Conservation (phyloP, 306 rosid genomes). For the Sophora flavescens region DNA sequence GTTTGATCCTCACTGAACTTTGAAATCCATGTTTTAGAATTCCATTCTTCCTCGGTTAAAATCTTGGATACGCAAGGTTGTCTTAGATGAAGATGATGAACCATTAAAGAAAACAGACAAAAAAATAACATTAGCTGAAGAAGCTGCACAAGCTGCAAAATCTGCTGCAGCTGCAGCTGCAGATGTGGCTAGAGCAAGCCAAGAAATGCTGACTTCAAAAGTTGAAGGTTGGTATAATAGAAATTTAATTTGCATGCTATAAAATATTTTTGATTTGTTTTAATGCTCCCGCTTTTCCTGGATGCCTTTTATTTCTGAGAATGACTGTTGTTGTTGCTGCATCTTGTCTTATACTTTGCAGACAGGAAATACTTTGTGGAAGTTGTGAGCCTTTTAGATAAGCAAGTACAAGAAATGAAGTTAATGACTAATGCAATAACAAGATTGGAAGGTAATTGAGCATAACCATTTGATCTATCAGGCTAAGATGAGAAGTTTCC, state of each 20-base stretch:
- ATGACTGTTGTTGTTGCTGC: constrained; percentile 37
- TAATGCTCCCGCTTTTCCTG: constrained; percentile 1
- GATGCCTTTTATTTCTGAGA: constrained; percentile 28
- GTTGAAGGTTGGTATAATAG: constrained; percentile 67
- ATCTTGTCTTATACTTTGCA: constrained; percentile 52
- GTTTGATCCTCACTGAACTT: constrained; percentile 40
- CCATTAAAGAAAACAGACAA: constrained; percentile 49
- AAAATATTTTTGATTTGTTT: constrained; percentile 24
- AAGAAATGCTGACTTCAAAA: constrained; percentile 77
- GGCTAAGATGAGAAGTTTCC: constrained; percentile 27
- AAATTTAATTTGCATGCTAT: constrained; percentile 36
- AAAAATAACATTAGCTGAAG: constrained; percentile 81
- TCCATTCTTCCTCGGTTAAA: constrained; percentile 84
- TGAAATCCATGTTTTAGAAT: constrained; percentile 65
- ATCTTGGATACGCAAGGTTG: constrained; percentile 93
- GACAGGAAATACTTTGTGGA: constrained; percentile 71
- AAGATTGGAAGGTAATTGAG: constrained; percentile 82
- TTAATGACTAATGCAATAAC: constrained; percentile 76
- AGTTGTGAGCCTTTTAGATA: constrained; percentile 66
- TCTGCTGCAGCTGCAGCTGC: constrained; percentile 97
- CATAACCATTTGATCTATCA: constrained; percentile 42
- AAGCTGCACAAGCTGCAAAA: constrained; percentile 88
- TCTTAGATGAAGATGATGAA: constrained; percentile 66
- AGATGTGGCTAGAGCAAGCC: constrained; percentile 90
- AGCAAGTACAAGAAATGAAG: constrained; percentile 93